These are phyloP conservation scores for Talaromyces thailandensis DNA, from an alignment of 495 filamentous ascomycete genomes.

Conservation along the genomic window DNA sequence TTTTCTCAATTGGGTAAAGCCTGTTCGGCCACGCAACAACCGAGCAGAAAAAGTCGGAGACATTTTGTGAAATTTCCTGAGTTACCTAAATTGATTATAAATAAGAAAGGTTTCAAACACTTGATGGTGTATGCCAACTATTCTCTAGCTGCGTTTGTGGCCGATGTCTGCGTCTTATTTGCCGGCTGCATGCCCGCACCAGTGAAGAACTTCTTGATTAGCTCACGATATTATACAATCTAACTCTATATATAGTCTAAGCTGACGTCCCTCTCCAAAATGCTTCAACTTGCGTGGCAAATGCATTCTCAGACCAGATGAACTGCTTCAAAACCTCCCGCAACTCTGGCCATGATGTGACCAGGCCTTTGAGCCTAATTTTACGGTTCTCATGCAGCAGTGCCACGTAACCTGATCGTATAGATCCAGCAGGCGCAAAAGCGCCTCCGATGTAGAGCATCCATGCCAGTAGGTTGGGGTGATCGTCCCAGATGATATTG, in stretches of 20 bases:
- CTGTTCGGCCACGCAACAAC: background rate
- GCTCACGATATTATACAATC: background rate
- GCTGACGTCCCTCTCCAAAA: conserved; percentile 20
- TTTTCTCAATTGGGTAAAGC: conserved; percentile 12
- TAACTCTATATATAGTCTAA: background rate
- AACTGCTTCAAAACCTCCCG: conserved; percentile 20
- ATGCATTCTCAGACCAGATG: conserved; percentile 33
- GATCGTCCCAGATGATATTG: conserved; percentile 17
- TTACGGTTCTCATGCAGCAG: conserved; percentile 16
- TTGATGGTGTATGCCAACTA: background rate
- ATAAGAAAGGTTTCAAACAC: background rate
- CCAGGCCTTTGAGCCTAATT: background rate
- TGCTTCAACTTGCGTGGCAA: conserved; percentile 15
- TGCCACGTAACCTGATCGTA: conserved; percentile 20
- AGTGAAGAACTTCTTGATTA: background rate
- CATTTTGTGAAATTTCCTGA: background rate
- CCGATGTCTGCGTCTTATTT: background rate
- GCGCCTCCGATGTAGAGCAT: conserved; percentile 28
- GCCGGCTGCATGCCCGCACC: background rate
- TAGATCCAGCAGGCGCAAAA: conserved; percentile 21
- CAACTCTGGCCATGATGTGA: conserved; percentile 19
- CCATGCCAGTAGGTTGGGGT: conserved; percentile 24
- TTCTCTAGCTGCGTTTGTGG: background rate
- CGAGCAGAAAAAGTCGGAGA: background rate
- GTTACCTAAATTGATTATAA: background rate